Evolutionary conservation across 1,139 yeast genomes (phyloP).

Genomic region (Hanseniaspora gamundiae): DNA sequence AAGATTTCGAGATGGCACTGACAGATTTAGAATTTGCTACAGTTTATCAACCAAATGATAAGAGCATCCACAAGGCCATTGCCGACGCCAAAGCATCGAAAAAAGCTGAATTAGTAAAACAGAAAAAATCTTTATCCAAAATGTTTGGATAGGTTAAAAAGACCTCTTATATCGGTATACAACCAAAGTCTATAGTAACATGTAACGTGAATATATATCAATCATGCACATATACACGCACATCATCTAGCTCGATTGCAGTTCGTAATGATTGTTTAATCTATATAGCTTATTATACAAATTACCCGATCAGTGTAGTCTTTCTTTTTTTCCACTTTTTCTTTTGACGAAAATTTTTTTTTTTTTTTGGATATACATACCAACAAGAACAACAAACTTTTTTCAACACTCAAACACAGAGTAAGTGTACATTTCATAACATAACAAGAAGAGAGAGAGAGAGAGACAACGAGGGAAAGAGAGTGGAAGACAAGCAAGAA

Average conservation of each 20-base stretch:
- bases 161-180: too few species aligned
- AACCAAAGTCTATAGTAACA: too few species aligned
- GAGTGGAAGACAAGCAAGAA: not conserved
- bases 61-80: constrained; percentile 59
- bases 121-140: constrained; percentile 76
- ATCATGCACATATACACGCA: too few species aligned
- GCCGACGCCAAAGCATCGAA: constrained; percentile 43
- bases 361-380: not conserved
- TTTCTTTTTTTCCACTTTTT: too few species aligned
- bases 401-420: too few species aligned
- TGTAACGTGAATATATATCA: too few species aligned
- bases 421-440: too few species aligned
- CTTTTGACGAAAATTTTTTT: not conserved
- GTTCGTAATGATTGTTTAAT: too few species aligned
- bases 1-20: constrained; percentile 64
- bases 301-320: too few species aligned
- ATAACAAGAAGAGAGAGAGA: not conserved
- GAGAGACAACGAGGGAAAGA: not conserved
- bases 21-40: constrained; percentile 56
- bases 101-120: constrained; percentile 49
- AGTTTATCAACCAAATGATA: constrained; percentile 56
- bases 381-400: not conserved
- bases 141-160: constrained; percentile 46
- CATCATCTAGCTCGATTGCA: too few species aligned
- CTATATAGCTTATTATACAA: too few species aligned